Evolutionary conservation across 2,329 filamentous ascomycete genomes (phyloP).

Genomic region (Emydomyces testavorans): DNA sequence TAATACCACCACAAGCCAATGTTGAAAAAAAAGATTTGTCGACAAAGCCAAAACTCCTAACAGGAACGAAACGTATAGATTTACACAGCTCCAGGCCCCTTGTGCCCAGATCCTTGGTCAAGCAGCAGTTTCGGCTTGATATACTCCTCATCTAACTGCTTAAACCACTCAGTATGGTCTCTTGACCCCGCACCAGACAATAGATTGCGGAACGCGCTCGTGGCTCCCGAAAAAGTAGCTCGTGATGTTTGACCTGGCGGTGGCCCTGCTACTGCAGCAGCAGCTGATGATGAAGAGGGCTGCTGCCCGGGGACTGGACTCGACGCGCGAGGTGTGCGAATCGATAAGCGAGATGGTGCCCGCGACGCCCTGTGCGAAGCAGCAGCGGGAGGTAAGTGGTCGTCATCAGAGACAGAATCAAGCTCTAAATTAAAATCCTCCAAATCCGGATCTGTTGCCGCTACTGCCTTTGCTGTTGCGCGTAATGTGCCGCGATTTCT

Average conservation of each 20-base stretch:
- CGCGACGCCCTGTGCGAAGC: constrained; percentile 25
- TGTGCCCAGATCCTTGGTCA: constrained; percentile 48
- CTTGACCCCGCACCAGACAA: constrained; percentile 60
- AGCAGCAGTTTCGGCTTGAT: constrained; percentile 85
- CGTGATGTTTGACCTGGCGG: constrained; percentile 6
- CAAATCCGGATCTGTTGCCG: constrained; percentile 22
- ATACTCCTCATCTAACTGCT: constrained; percentile 87
- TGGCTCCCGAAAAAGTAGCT: constrained; percentile 49
- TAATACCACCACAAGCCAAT: too few species aligned
- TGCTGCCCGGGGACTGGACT: constrained; percentile 14
- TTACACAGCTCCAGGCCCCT: constrained; percentile 32
- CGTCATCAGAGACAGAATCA: constrained; percentile 42
- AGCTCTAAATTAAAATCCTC: constrained; percentile 33
- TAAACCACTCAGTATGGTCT: constrained; percentile 81
- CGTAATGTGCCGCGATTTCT: constrained; percentile 7
- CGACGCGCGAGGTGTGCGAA: constrained; percentile 18
- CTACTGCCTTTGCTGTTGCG: constrained; percentile 20
- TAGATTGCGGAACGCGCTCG: constrained; percentile 66
- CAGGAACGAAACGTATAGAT: background rate
- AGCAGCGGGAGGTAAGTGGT: constrained; percentile 46
- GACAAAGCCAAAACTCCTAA: background rate
- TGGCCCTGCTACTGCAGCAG: constrained; percentile 6
- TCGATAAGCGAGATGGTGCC: constrained; percentile 26
- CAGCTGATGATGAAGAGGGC: constrained; percentile 7
- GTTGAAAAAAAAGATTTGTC: too few species aligned